A percentile compares a stretch with the other conserved stretches of the same genome.
Conservation (phyloP, 495 filamentous ascomycete species). For the Lasiosphaeriaceae sp. region DNA sequence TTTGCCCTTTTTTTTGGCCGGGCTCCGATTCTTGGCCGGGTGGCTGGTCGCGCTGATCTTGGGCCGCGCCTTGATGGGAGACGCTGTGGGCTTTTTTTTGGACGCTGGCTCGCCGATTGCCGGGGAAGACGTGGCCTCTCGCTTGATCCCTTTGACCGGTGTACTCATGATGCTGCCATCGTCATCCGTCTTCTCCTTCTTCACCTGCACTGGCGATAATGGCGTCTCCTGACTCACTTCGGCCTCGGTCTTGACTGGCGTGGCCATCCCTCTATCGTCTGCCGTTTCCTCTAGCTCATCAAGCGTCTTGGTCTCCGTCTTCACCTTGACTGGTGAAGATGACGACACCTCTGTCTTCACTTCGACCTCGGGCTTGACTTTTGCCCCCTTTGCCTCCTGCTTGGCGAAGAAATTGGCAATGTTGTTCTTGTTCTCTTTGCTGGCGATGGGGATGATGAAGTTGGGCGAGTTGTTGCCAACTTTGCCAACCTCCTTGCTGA, state of each 20-base stretch:
- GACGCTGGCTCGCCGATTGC: slow-evolving; percentile 43
- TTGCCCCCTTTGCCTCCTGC: slow-evolving; percentile 21
- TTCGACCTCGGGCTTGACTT: slow-evolving; percentile 23
- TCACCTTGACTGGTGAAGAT: background rate
- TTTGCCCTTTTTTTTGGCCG: slow-evolving; percentile 38
- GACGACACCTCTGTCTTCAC: slow-evolving; percentile 17
- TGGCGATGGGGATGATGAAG: slow-evolving; percentile 79
- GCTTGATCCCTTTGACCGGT: slow-evolving; percentile 46
- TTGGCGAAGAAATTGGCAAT: slow-evolving; percentile 86
- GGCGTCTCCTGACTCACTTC: no score
- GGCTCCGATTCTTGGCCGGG: slow-evolving; percentile 30
- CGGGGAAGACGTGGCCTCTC: slow-evolving; percentile 45
- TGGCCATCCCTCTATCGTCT: slow-evolving; percentile 16
- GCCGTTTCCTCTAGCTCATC: slow-evolving; percentile 6
- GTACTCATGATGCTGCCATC: slow-evolving; percentile 8
- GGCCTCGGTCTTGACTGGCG: no score
- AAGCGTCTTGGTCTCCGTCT: slow-evolving; percentile 40
- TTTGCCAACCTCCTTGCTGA: slow-evolving; percentile 87
- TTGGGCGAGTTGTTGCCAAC: slow-evolving; percentile 85
- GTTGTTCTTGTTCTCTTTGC: slow-evolving; percentile 80
- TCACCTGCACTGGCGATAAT: no score
- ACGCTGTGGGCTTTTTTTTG: background rate
- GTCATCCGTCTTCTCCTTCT: no score
- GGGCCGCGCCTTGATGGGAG: slow-evolving; percentile 13
- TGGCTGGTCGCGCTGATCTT: slow-evolving; percentile 48